Conservation (phyloP, 2,329 filamentous ascomycete genomes). For the Bipolaris cookei region DNA sequence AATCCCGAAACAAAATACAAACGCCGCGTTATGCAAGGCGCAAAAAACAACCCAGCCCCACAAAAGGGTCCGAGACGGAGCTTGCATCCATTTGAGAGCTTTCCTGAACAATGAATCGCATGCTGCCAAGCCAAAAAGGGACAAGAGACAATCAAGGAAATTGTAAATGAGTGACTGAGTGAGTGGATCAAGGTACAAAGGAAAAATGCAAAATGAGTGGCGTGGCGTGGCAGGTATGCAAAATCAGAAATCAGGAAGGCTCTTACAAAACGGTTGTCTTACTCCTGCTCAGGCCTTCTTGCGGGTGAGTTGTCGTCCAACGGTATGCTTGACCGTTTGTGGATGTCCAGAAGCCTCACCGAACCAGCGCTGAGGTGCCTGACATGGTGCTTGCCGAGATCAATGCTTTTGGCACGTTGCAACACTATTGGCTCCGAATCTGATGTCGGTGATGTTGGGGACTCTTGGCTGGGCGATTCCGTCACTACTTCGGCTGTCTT, state of each 20-base stretch:
- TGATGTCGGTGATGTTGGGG: constrained; percentile 39
- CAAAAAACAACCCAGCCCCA: constrained; percentile 8
- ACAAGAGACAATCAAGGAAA: constrained; percentile 18
- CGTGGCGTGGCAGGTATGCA: constrained; percentile 40
- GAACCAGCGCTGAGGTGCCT: constrained; percentile 79
- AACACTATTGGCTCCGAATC: constrained; percentile 47
- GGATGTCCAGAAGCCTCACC: constrained; percentile 73
- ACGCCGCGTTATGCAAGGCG: constrained; percentile 37
- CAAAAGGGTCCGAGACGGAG: constrained; percentile 2
- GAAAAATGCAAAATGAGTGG: constrained; percentile 45
- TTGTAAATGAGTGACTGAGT: constrained; percentile 15
- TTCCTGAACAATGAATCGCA: constrained; percentile 17
- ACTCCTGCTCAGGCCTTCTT: constrained; percentile 31
- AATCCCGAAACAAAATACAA: constrained; percentile 23
- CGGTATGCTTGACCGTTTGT: constrained; percentile 42
- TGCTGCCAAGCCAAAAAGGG: constrained; percentile 28
- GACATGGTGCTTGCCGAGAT: constrained; percentile 68
- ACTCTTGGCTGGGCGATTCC: constrained; percentile 38
- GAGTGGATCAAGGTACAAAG: constrained; percentile 40
- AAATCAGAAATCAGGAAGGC: constrained; percentile 23
- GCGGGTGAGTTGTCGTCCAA: constrained; percentile 39
- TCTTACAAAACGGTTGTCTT: constrained; percentile 23
- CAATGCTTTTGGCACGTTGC: constrained; percentile 74
- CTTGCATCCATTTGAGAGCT: constrained; percentile 1
- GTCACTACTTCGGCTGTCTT: constrained; percentile 39